A percentile compares a stretch with the other conserved stretches of the same genome.
Conservation (phyloP, 495 filamentous ascomycete species). For the Hypoxylon crocopeplum region DNA sequence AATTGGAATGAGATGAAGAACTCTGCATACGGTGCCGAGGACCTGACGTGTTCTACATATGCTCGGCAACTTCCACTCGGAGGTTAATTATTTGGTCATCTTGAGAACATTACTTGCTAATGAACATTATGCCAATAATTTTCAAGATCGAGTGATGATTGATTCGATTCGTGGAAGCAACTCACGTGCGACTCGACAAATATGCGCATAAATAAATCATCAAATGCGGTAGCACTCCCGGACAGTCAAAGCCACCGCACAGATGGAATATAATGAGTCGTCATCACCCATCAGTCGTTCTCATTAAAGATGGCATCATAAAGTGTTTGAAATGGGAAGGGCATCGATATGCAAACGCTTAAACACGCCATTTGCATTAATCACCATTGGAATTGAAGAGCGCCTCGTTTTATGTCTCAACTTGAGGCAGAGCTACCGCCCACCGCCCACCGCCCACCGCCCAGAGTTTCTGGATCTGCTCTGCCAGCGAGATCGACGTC, state of each 20-base stretch:
- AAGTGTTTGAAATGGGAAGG: neutral
- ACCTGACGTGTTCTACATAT: too few species aligned
- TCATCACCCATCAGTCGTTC: slow-evolving; percentile 1
- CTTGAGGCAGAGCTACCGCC: slow-evolving; percentile 10
- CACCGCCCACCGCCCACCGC: slow-evolving; percentile 23
- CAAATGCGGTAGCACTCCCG: slow-evolving; percentile 1
- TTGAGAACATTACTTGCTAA: too few species aligned
- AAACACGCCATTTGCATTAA: neutral
- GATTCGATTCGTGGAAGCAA: neutral
- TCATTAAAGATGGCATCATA: slow-evolving; percentile 5
- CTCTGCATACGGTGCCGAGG: too few species aligned
- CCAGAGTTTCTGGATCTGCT: slow-evolving; percentile 45
- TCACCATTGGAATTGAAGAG: neutral
- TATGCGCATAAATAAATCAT: slow-evolving; percentile 29
- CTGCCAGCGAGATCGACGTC: slow-evolving; percentile 49
- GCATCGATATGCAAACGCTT: neutral
- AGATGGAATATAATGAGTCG: slow-evolving; percentile 8
- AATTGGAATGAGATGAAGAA: too few species aligned
- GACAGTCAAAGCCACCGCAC: slow-evolving; percentile 30
- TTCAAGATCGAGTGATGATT: too few species aligned
- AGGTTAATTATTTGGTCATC: too few species aligned
- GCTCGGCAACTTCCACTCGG: too few species aligned
- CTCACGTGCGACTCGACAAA: neutral
- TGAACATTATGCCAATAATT: too few species aligned
- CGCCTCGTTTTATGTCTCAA: neutral